Percentiles rank a stretch among this genome's conserved stretches.
phyloP scores from a whole-genome alignment of 305 asterid genomes.

The Ajuga reptans region DNA sequence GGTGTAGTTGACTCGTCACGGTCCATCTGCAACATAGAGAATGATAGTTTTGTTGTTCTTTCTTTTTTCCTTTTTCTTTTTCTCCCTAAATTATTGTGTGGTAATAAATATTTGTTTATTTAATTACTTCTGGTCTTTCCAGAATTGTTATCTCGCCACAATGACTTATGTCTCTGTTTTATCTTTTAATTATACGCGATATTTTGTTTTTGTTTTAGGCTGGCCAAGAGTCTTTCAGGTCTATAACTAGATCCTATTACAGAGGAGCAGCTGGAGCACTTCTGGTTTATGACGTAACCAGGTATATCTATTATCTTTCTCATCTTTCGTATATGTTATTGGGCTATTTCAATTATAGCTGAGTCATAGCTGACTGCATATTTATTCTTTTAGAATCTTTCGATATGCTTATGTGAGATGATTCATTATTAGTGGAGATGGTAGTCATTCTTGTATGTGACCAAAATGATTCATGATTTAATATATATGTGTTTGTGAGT shows the following conservation, averaged over 20 bases:
- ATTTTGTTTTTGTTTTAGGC: conserved; percentile 29
- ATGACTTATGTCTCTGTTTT: too few relatives aligned
- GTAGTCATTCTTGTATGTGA: too few relatives aligned
- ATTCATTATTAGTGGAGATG: too few relatives aligned
- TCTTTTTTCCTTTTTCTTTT: not conserved
- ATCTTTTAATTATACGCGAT: too few relatives aligned
- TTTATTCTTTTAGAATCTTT: too few relatives aligned
- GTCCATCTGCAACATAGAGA: not conserved
- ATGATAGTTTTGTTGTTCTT: not conserved
- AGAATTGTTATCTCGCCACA: not conserved
- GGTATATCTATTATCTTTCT: conserved; percentile 20
- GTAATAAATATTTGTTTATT: not conserved
- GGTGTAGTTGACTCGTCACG: not conserved
- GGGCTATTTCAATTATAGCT: not conserved
- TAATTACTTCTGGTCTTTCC: not conserved
- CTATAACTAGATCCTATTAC: conserved; percentile 56
- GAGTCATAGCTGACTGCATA: not conserved
- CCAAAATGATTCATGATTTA: too few relatives aligned
- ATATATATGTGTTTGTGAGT: too few relatives aligned
- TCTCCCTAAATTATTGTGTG: too few relatives aligned
- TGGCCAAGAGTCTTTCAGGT: conserved; percentile 61
- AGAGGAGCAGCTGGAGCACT: conserved; percentile 76
- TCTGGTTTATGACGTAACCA: conserved; percentile 53
- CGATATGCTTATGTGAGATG: too few relatives aligned
- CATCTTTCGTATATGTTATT: not conserved